phyloP scores from a whole-genome alignment of 768 basidiomycete genomes.

The Filobasidium floriforme region DNA sequence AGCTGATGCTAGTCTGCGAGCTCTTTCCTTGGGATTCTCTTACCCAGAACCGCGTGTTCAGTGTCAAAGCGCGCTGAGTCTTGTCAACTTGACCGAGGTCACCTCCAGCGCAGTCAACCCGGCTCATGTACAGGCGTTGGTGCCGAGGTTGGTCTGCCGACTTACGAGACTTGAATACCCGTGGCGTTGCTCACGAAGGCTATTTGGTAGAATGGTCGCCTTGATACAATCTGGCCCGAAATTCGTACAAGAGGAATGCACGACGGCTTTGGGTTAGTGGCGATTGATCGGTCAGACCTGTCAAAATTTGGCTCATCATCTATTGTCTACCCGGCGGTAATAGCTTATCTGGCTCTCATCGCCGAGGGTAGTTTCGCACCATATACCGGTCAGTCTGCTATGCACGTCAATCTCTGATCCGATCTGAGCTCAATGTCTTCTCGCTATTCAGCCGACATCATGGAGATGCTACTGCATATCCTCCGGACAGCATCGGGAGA shows the following conservation, averaged over 20 bases:
- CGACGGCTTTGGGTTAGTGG: slow-evolving; percentile 10
- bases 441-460: neutral
- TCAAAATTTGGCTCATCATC: neutral
- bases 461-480: slow-evolving; percentile 13
- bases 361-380: slow-evolving; percentile 1
- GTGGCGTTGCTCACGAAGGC: neutral
- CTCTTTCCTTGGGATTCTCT: neutral
- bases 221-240: slow-evolving; percentile 4
- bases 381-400: neutral
- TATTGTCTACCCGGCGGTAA: neutral
- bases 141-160: neutral
- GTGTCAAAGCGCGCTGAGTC: slow-evolving; percentile 10
- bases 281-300: neutral
- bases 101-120: neutral
- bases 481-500: slow-evolving; percentile 7
- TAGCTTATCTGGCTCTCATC: slow-evolving; percentile 7
- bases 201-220: neutral
- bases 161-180: too few species aligned
- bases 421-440: neutral
- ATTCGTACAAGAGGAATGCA: slow-evolving; percentile 9
- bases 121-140: neutral
- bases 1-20: neutral
- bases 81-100: slow-evolving; percentile 13
- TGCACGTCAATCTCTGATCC: neutral
- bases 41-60: neutral